Conservation (phyloP, 202 grass and related monocot genomes). For the Miscanthus sacchariflorus region DNA sequence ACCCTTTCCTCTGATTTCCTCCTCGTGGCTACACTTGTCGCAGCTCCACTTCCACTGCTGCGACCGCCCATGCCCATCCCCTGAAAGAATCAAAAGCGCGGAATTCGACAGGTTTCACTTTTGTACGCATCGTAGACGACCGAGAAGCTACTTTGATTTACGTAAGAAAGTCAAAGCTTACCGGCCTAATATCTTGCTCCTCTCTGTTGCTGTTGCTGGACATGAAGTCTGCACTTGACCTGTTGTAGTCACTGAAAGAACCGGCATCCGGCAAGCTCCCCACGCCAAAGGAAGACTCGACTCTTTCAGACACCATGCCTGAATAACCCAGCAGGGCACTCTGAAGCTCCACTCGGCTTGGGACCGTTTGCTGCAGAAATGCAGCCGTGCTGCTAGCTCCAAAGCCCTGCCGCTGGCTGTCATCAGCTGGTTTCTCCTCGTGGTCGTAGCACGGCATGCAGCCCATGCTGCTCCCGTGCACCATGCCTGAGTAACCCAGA, state of each 20-base stretch:
- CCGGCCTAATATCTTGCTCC: slow-evolving; percentile 22
- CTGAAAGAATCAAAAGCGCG: slow-evolving; percentile 49
- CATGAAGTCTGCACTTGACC: slow-evolving; percentile 41
- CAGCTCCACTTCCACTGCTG: slow-evolving; percentile 47
- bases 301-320: background rate
- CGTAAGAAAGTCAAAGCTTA: slow-evolving; percentile 18
- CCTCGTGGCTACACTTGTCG: slow-evolving; percentile 46
- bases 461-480: slow-evolving; percentile 14
- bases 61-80: slow-evolving; percentile 42
- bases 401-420: slow-evolving; percentile 42
- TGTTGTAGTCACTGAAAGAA: slow-evolving; percentile 48
- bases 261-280: slow-evolving; percentile 44
- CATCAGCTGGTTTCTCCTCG: slow-evolving; percentile 3
- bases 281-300: background rate
- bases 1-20: slow-evolving; percentile 58
- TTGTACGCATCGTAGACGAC: background rate
- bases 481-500: background rate
- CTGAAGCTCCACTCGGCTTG: slow-evolving; percentile 15
- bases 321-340: slow-evolving; percentile 8
- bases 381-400: background rate
- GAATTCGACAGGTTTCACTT: background rate
- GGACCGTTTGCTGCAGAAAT: slow-evolving; percentile 30
- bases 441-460: slow-evolving; percentile 25
- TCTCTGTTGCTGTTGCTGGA: slow-evolving; percentile 31
- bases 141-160: background rate